Evolutionary conservation across 768 basidiomycete species (phyloP), one percentile per base, ranked within the genome.

Genomic region (Terana coerulea): DNA sequence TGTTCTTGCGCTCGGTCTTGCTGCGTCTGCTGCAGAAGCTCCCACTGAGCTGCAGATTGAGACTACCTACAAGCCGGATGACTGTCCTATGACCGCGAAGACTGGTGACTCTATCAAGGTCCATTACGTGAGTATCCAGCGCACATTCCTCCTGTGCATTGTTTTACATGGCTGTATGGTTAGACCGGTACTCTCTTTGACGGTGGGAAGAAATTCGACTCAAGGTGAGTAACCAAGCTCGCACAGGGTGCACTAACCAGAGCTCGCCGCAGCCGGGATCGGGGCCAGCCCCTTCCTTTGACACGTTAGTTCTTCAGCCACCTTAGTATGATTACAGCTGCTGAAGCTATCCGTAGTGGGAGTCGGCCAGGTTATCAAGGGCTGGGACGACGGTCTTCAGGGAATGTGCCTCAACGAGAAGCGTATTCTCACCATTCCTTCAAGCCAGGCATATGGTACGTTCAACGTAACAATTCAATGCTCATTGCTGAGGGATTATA

Each of bases 321-420:
- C 33, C 30, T 41, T 42, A 6, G 10, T 1, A 6, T 31, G 10
- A 8, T 53, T 45, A 12, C 21, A 7, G 26, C 15, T 8, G 39
- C 31, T 15, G 3, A 46, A 25, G 22, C 28, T 57, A 11, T 21
- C 17, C 15, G 47, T 37, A 92, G 90, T 93, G 26, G 90, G 90
- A 44, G 67, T 75, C 34, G 86, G 86, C 9, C 88, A 91, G 61
- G 90, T 93, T 46, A 93, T 93, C 64, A 75, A 75, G 57, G 90
- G 90, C 15, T 93, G 90, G 90, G 90, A 93, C 58, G 69, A 88
- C 35, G 90, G 90, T 59, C 80, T 93, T 43, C 51, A 78, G 33
- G 88, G 86, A 49, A 93, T 95, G 84, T 95, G 94, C 64, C 64
- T 91, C 33, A 74, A 79, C 53, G 94, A 97, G 73, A 93, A 91